Evolutionary conservation across 2,329 filamentous ascomycete genomes (phyloP).

Genomic region (Fusarium veterinarium): DNA sequence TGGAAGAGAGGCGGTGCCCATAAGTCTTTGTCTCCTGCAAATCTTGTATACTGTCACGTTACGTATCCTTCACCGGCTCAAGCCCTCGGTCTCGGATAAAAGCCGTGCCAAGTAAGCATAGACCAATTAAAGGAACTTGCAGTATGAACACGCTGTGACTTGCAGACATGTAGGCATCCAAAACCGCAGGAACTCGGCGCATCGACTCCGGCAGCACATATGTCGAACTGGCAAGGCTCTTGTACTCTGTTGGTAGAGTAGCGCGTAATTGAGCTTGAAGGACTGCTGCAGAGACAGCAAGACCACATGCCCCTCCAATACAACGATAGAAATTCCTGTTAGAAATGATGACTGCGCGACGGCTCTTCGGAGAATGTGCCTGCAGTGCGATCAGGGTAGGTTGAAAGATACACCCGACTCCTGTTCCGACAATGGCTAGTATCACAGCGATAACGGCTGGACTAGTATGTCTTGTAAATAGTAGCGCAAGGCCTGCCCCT

Average conservation of each 20-base stretch:
- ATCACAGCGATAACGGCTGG: background rate
- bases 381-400: background rate
- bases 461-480: background rate
- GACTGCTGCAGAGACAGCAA: background rate
- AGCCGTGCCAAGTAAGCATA: background rate
- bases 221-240: background rate
- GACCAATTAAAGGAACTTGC: background rate
- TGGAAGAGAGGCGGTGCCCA: no score
- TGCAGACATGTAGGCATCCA: background rate
- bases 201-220: background rate
- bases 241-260: background rate
- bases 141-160: constrained; percentile 10
- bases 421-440: background rate
- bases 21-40: no score
- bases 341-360: background rate
- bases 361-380: background rate
- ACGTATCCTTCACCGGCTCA: background rate
- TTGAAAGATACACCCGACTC: background rate
- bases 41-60: no score
- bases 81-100: background rate
- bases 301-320: background rate
- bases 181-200: background rate
- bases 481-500: background rate
- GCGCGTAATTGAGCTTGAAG: background rate
- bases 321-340: constrained; percentile 10